Conservation (phyloP, 106 monocot genomes). For the Allium sativum region DNA sequence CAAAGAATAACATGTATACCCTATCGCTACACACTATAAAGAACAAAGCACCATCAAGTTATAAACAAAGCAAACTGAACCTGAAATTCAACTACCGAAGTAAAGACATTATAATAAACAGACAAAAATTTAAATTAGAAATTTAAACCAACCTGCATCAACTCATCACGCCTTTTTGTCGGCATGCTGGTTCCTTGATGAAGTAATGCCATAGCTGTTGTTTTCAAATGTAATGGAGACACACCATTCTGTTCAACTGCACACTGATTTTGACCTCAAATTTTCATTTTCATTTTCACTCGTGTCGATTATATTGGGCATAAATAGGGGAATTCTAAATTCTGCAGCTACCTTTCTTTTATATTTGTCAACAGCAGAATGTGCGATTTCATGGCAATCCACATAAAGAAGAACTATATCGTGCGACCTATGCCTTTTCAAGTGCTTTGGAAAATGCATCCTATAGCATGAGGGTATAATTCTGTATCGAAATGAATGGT, state of each 20-base stretch:
- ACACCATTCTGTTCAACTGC: slow-evolving; percentile 43
- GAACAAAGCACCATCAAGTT: too few relatives aligned
- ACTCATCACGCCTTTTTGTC: slow-evolving; percentile 44
- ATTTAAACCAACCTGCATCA: slow-evolving; percentile 29
- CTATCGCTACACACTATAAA: too few relatives aligned
- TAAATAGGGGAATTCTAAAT: slow-evolving; percentile 76
- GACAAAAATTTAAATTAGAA: too few relatives aligned
- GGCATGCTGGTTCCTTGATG: slow-evolving; percentile 89
- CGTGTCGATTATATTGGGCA: slow-evolving; percentile 52
- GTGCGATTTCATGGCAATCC: slow-evolving; percentile 95
- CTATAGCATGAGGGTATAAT: slow-evolving; percentile 98
- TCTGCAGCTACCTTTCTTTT: slow-evolving; percentile 73
- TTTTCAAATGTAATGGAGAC: slow-evolving; percentile 77
- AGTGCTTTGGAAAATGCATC: slow-evolving; percentile 96
- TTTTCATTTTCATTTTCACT: slow-evolving; percentile 36
- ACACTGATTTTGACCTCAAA: slow-evolving; percentile 9
- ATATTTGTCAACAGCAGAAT: slow-evolving; percentile 86
- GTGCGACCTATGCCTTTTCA: slow-evolving; percentile 98
- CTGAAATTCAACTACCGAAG: too few relatives aligned
- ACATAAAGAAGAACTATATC: slow-evolving; percentile 95
- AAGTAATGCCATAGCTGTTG: slow-evolving; percentile 91
- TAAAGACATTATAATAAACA: too few relatives aligned
- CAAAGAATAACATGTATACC: too few relatives aligned
- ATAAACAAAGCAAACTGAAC: too few relatives aligned
- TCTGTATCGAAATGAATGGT: slow-evolving; percentile 82